Base-by-base conservation (phyloP, 2,329 filamentous ascomycete genomes). In the Fusarium sp. region DNA sequence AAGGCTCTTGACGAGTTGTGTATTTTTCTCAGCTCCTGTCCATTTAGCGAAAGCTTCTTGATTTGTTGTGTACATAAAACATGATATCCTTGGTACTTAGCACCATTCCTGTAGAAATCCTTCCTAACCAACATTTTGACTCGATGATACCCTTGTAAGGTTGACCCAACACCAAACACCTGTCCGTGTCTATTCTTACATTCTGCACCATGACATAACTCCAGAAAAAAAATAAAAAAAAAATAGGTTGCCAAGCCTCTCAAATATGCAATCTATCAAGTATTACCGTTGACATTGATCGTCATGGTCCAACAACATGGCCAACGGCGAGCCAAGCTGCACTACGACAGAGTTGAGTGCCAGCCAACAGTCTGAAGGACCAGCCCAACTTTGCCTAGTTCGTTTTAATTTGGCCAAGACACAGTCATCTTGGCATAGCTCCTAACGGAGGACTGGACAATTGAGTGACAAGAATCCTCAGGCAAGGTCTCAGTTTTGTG, bases 81-180 rank as follows among this genome's bases (percentile, higher is more conserved):
- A 63, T 68, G 70, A 73, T 73, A 73, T 73, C 70, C 70, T 15
- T 53, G 49, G 55, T 64, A 55, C 52, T 37, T 57, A 50, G 57
- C 44, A 66, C 60, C 48, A 56, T 59, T 52, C 52, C 35, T 30
- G 35, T 44, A 67, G 58, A 64, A 55, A 40, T 18, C 35, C 37
- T 46, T 56, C 53, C 15, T 55, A 50, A 17, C 50, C 41, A 63
- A 37, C 32, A 50, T 60, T 50, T 50, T 40, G 26, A 45, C 35
- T 38, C 35, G 41, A 32, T 32, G 40, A 40, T 14, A 33, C 35
- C 44, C 33, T 23, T 45, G 35, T 48, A 30, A 33, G 50, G 32
- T 26, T 20, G 30, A 53, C 18, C 45, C 27, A 38, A 53, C 40
- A 15, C 52, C 37, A 58, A 72, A 62, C 64, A 55, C 69, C 64